Evolutionary conservation across 768 basidiomycete species (phyloP), one percentile per base, ranked within the genome.

Genomic region (Boletus speciosus): DNA sequence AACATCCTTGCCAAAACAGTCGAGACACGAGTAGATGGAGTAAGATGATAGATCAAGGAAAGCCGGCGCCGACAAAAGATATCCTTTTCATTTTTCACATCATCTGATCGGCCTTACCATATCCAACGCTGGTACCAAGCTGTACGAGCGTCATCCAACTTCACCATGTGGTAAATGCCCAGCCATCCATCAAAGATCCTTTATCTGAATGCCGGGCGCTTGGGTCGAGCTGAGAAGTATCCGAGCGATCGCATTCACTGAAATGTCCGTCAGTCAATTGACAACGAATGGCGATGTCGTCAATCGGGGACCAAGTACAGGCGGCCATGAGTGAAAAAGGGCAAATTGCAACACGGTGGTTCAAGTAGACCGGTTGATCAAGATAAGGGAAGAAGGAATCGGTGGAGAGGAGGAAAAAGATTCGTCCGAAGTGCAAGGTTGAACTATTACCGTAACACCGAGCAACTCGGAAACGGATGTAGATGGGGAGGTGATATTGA

Each of bases 181-280:
- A 21, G 27, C 19, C 11, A 35, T 31, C 29, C 49, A 55, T 71
- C 80, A 90, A 56, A 81, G 76, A 76, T 94, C 93, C 51, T 83
- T 81, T 70, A 97, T 81, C 63, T 82, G 87, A 69, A 97, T 94
- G 15, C 90, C 88, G n/a, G 93, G 94, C 16, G 92, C 92, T 61
- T 87, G 86, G 29, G 81, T 81, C 25, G 93, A 89, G 69, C 91
- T 95, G 38, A 97, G 80, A 63, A 91, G 78, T 23, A 94, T 88
- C 60, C 84, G 85, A n/a, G 75, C 78, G 64, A 97, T 90, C 9
- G 84, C 76, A 36, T 86, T 91, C 48, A 84, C 89, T 90, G 32
- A 11, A 45, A 25, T 38, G 16, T 35, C 45, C 46, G 31, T 68
- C 51, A 62, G 55, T 56, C 42, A 54, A 46, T 39, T 44, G 54